Evolutionary conservation across 331 rosid genomes (phyloP), one percentile per base, ranked within the genome.

Genomic region (Pyrus hybrid): DNA sequence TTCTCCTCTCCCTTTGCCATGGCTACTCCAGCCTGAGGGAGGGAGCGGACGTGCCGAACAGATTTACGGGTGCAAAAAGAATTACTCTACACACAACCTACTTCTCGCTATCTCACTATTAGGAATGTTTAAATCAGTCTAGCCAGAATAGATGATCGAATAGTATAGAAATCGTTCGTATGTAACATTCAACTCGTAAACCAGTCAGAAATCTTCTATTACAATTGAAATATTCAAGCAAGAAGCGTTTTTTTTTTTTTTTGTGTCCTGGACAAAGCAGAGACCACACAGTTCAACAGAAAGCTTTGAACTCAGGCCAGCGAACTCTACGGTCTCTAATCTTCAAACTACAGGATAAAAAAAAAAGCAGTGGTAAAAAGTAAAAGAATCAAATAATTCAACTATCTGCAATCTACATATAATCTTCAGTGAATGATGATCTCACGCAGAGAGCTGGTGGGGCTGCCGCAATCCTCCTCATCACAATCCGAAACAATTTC

Each of bases 401-500:
- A 68, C 74, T 47, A 56, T 76, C 75, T 67, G 47, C 56, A 72
- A 58, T 71, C 75, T 56, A 32, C 33, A 32, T 58, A 62, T 41
- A 41, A 25, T 41, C 32, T 66, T 73, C 51, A 70, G 56, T 68
- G 71, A 58, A 86, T 74, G 71, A 49, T 82, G 18, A 86, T 79
- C 80, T 89, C 80, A 80, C 84, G 77, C 54, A 73, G 11, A 73
- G 83, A 29, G 74, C n/a, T 29, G 7, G 67, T 18, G 16, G 22
- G 76, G 72, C 56, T 68, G 70, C 72, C 79, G 80, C 58, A 56
- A 61, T 91, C 76, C 30, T 85, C 76, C 25, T 83, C 87, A 37
- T 37, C 45, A 62, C 79, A 85, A 56, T 88, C 91, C 18, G 84
- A 70, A 75, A 88, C 87, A 35, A 88, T 83, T 77, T 88, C 92